Percentiles rank a stretch among this genome's conserved stretches.
These are phyloP conservation scores for Dictyostelium firmibasis DNA, from an alignment of 78 protist species.

Conservation along the genomic window DNA sequence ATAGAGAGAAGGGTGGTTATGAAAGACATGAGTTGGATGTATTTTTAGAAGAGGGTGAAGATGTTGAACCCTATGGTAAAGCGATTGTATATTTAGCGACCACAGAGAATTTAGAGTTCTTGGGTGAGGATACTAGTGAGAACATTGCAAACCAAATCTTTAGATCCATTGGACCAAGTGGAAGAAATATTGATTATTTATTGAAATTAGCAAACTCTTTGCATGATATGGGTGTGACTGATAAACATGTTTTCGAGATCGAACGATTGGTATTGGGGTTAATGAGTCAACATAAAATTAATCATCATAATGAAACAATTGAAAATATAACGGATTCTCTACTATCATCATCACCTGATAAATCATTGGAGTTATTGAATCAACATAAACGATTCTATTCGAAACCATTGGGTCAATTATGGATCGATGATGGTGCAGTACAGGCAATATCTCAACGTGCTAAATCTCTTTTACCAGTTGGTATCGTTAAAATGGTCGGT, in stretches of 20 bases:
- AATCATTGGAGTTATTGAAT: background rate
- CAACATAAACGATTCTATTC: conserved; percentile 42
- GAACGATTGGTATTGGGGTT: conserved; percentile 14
- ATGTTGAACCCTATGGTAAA: background rate
- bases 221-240: conserved; percentile 44
- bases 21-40: conserved; percentile 64
- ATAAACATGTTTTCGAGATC: conserved; percentile 63
- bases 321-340: conserved; percentile 9
- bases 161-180: conserved; percentile 70
- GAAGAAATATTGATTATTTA: conserved; percentile 77
- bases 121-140: conserved; percentile 30
- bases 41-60: background rate
- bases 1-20: conserved; percentile 83
- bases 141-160: conserved; percentile 67
- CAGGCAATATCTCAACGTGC: conserved; percentile 68
- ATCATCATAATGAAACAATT: background rate
- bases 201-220: conserved; percentile 46
- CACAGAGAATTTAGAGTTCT: conserved; percentile 17
- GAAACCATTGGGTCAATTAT: conserved; percentile 26
- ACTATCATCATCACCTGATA: conserved; percentile 17
- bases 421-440: conserved; percentile 67
- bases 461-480: conserved; percentile 48
- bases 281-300: conserved; percentile 23
- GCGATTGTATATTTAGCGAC: conserved; percentile 79
- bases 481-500: conserved; percentile 32